phyloP scores from a whole-genome alignment of 2,329 filamentous ascomycete genomes.

The Pseudogymnoascus sp. region DNA sequence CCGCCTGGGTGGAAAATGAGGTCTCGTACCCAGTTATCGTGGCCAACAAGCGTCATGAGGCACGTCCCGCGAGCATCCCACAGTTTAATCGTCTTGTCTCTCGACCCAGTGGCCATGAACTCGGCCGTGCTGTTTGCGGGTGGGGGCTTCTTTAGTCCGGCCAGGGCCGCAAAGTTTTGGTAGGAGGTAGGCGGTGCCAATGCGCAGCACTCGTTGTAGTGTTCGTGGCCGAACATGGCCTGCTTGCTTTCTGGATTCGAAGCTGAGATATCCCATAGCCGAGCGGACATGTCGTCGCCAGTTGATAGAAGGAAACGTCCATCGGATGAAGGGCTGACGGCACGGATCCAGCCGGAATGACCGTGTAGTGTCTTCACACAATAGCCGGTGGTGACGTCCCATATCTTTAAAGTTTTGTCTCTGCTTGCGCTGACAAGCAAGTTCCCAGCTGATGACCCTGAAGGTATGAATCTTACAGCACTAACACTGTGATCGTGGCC shows the following conservation, averaged over 20 bases:
- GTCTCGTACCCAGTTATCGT: conserved; percentile 89
- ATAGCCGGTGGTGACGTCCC: conserved; percentile 89
- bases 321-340: conserved; percentile 73
- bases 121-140: conserved; percentile 67
- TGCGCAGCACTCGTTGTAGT: conserved; percentile 76
- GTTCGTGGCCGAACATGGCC: conserved; percentile 78
- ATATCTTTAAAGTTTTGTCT: conserved; percentile 78
- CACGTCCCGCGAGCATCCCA: conserved; percentile 82
- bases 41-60: conserved; percentile 75
- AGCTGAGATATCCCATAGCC: conserved; percentile 74
- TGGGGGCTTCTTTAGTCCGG: conserved; percentile 76
- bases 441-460: conserved; percentile 73
- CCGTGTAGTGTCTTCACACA: conserved; percentile 85
- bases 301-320: conserved; percentile 76
- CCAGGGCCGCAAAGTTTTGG: conserved; percentile 64
- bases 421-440: conserved; percentile 78
- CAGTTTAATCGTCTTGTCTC: conserved; percentile 84
- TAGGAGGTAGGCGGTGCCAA: conserved; percentile 77
- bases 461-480: conserved; percentile 80
- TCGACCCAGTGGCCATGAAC: conserved; percentile 79
- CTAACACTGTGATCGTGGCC: conserved; percentile 92
- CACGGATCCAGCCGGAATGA: conserved; percentile 85
- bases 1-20: conserved; percentile 86
- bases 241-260: conserved; percentile 58
- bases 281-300: conserved; percentile 72